Evolutionary conservation across 169 alveolate genomes (phyloP), one percentile per base, ranked within the genome.

Genomic region (Condylostoma magnum): DNA sequence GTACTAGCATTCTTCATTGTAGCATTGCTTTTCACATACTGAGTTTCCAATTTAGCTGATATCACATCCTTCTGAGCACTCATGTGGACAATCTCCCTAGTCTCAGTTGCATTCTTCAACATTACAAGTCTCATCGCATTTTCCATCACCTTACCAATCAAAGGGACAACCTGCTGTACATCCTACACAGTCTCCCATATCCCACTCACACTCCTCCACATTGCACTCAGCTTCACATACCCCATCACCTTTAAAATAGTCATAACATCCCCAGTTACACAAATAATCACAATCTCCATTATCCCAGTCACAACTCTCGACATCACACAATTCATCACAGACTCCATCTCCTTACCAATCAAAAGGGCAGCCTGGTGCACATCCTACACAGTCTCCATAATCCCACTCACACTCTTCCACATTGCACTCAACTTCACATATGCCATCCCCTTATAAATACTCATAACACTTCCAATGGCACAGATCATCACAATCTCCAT

Each of bases 91-190:
- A 5, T 53, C 65, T 25, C 65, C 65, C 22, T 25, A 53, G 8
- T 53, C 65, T 25, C 31, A 53, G 4, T 53, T 53, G 46, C 65
- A 53, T 27, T 20, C 4, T 1, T 22, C 4, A 5, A 22, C n/a
- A 4, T 53, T 53, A 38, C 65, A 53, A 0, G 0, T 38, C 30
- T 53, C 31, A 28, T 53, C 31, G 37, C 65, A 53, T 4, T 4
- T 6, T 38, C n/a, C 22, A 53, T 53, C 65, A 22, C 65, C 65
- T n/a, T 27, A 31, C 37, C 22, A 27, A n/a, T n/a, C n/a, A n/a
- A n/a, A n/a, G n/a, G n/a, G n/a, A n/a, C n/a, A n/a, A 3, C 73
- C 73, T 38, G 73, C n/a, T 10, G 48, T n/a, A 22, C 51, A 67
- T 28, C 47, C 76, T n/a, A 1, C 41, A 33, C 73, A 63, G 27